These are phyloP conservation scores for Ustilago crameri DNA, from an alignment of 1,284 basidiomycete genomes.

Conservation along the genomic window DNA sequence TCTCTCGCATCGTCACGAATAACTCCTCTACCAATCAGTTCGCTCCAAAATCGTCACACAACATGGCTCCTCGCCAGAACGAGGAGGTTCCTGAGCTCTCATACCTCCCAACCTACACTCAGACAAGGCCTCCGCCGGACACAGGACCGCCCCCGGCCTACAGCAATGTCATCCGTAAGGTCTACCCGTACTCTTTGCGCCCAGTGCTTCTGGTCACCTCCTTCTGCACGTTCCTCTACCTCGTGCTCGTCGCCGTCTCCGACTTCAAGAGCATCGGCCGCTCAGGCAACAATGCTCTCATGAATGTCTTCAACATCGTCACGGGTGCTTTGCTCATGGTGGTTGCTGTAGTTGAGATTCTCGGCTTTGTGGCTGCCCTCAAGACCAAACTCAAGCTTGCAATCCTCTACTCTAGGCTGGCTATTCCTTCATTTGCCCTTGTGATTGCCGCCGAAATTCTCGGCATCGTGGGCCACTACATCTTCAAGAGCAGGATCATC, in stretches of 20 bases:
- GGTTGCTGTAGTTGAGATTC: slow-evolving; percentile 46
- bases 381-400: slow-evolving; percentile 41
- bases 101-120: slow-evolving; percentile 44
- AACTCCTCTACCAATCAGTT: not conserved
- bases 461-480: slow-evolving; percentile 50
- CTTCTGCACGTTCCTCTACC: slow-evolving; percentile 56
- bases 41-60: not conserved
- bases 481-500: slow-evolving; percentile 50
- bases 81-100: slow-evolving; percentile 36
- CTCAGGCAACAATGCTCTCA: slow-evolving; percentile 36
- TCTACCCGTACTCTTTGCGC: slow-evolving; percentile 57
- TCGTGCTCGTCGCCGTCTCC: slow-evolving; percentile 42
- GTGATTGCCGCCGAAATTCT: slow-evolving; percentile 53
- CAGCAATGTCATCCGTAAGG: slow-evolving; percentile 41
- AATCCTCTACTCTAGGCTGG: slow-evolving; percentile 35
- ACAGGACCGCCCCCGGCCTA: slow-evolving; percentile 53
- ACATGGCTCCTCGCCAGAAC: slow-evolving; percentile 26
- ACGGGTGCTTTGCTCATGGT: slow-evolving; percentile 41
- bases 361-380: slow-evolving; percentile 50
- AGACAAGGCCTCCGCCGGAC: slow-evolving; percentile 44
- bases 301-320: slow-evolving; percentile 52
- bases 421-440: slow-evolving; percentile 37
- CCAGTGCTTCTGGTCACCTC: slow-evolving; percentile 56
- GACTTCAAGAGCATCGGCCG: slow-evolving; percentile 40
- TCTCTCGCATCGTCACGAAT: not conserved